Conservation (phyloP, 2,329 filamentous ascomycete species). For the Pestalotiopsis sp. region DNA sequence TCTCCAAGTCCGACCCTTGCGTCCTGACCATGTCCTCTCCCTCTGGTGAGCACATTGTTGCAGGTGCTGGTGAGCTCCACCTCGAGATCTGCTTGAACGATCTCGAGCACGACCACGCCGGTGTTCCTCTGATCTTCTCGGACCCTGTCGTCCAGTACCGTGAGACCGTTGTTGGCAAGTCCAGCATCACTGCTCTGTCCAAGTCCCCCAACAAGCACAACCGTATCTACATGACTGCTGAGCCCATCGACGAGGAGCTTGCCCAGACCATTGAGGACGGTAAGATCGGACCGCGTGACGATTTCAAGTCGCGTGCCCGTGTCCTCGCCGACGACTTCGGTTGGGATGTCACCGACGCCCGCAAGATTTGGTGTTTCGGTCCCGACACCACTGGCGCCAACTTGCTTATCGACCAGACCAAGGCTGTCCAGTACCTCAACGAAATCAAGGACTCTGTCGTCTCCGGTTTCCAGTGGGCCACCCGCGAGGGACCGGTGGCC, state of each 20-base stretch:
- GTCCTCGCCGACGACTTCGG: conserved; percentile 93
- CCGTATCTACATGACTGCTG: conserved; percentile 94
- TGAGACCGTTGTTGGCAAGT: conserved; percentile 85
- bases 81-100: conserved; percentile 99
- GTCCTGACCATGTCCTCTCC: conserved; percentile 86
- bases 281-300: conserved; percentile 92
- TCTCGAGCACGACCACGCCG: conserved; percentile 98
- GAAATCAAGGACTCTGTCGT: conserved; percentile 99
- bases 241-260: conserved; percentile 91
- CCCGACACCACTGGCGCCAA: conserved; percentile 97
- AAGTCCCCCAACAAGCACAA: conserved; percentile 99
- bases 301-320: conserved; percentile 98
- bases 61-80: conserved; percentile 98
- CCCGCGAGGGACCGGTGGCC: conserved; percentile 92
- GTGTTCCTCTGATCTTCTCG: conserved; percentile 95
- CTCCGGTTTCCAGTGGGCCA: conserved; percentile 99
- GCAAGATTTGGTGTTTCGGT: conserved; percentile 99
- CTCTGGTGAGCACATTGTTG: conserved; percentile 98
- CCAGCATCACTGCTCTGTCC: conserved; percentile 94
- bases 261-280: conserved; percentile 85
- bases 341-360: conserved; percentile 99
- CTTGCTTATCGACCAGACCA: conserved; percentile 98
- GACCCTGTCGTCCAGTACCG: conserved; percentile 98
- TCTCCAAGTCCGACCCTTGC: conserved; percentile 99
- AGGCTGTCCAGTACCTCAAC: conserved; percentile 99